Base-by-base conservation (phyloP, 1,139 yeast species). In the Geotrichum klebahnii region DNA sequence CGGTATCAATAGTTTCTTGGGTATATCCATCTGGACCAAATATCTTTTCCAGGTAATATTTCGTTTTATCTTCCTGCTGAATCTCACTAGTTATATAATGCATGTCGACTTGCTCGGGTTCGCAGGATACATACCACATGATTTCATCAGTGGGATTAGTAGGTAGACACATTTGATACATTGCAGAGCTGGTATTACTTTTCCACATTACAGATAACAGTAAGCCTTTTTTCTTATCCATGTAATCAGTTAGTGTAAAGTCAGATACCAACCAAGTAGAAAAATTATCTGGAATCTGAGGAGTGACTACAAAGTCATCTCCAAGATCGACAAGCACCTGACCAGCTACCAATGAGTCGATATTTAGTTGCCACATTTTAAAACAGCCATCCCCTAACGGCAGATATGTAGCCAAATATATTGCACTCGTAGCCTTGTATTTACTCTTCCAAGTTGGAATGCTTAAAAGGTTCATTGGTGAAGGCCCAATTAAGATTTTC, bases 151-250 rank as follows among this genome's bases (percentile, higher is more conserved):
- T 20, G 6, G 35, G 16, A n/a, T 32, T 36, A 8, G 20, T 14
- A 17, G 47, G 46, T 3, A 51, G 35, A 9, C 42, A 44, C 10
- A 41, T 38, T 33, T 48, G 59, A 51, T 74, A 73, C 24, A 78
- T 61, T 23, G 74, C 68, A 3, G 82, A 76, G 1, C 79, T 71
- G 1, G 78, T 76, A 55, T 82, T 82, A 53, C 85, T 79, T 59
- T 82, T 82, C 86, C 86, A 81, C 37, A 82, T 67, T 1, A 79
- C 67, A 60, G 70, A 65, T 5, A 75, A 56, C 43, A 48, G 54
- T 40, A 60, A 39, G 23, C 49, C 45, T 50, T 66, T 65, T 17
- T 54, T 55, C 55, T 71, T 36, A 10, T 17, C 26, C 9, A 38
- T 28, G 16, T 37, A 36, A 1, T 47, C 46, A 2, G 31, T 32